Evolutionary conservation across 2,329 filamentous ascomycete species (phyloP).

Genomic region (Ophiostoma angusticollis): DNA sequence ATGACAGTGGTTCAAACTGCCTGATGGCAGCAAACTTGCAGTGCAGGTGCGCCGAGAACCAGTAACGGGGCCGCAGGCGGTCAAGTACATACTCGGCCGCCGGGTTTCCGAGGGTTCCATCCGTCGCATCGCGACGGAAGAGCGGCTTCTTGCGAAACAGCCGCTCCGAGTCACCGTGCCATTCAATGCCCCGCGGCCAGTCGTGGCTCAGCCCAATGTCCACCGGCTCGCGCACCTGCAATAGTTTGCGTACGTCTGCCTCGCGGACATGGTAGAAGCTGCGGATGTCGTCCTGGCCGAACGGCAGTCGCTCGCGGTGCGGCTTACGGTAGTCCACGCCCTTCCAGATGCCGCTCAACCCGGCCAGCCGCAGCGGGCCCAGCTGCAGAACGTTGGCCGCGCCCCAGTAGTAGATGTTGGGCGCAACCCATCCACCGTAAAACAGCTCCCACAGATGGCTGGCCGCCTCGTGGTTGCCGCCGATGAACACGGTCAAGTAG

Average conservation of each 20-base stretch:
- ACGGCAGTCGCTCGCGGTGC: constrained; percentile 78
- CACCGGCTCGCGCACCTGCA: constrained; percentile 74
- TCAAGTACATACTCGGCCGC: constrained; percentile 74
- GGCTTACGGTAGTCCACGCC: constrained; percentile 72
- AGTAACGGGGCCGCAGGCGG: constrained; percentile 66
- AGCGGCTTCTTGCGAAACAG: constrained; percentile 63
- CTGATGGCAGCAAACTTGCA: constrained; percentile 68
- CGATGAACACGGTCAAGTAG: constrained; percentile 83
- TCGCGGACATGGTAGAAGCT: constrained; percentile 85
- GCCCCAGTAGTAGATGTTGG: constrained; percentile 94
- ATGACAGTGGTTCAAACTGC: constrained; percentile 32
- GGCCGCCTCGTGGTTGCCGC: constrained; percentile 89
- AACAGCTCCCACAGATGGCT: constrained; percentile 85
- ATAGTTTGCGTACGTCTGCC: constrained; percentile 77
- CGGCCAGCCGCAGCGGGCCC: constrained; percentile 76
- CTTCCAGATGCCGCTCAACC: constrained; percentile 91
- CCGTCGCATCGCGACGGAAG: constrained; percentile 63
- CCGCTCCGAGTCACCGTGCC: constrained; percentile 53
- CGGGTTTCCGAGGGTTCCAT: constrained; percentile 63
- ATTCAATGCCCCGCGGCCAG: constrained; percentile 80
- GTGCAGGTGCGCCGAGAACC: constrained; percentile 92
- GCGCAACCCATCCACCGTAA: constrained; percentile 93
- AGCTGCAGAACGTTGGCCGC: constrained; percentile 79
- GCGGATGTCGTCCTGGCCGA: constrained; percentile 61
- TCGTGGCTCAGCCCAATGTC: constrained; percentile 91